Base-by-base conservation (phyloP, 352 stramenopile species). In the Pythium pectinolyticum region DNA sequence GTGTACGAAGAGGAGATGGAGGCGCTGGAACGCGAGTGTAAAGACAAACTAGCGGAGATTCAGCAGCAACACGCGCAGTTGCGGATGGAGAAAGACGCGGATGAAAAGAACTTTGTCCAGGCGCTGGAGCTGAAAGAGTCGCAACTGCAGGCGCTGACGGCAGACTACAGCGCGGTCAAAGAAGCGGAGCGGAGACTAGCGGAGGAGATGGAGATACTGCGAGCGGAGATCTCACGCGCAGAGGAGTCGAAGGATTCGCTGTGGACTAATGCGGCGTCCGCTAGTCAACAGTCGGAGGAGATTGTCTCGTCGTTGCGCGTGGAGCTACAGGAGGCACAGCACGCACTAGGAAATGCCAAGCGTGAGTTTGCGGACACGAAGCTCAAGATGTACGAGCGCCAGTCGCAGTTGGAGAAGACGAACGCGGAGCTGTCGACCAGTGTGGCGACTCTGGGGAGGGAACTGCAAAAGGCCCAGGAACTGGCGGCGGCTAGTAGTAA, bases 1-100 rank as follows among this genome's bases (percentile, higher is more conserved):
- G 74, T 89, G 28, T 90, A 73, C 46, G 82, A 94, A 59, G 78
- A 93, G 50, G 86, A 94, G 64, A 74, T 93, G 15, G 77, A 90
- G 25, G 86, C 80, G 22, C 68, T 94, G 14, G 86, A 92, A 57
- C 61, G 75, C 17, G 86, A 94, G 52, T 93, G 84, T 70, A 84
- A 74, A 24, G 66, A 74, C 34, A 90, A 90, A 56, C 74, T 94
- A 24, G 72, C 72, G 8, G 77, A 90, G 47, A 72, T 83, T 14
- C 83, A 92, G 28, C 61, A 61, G 27, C 41, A 80, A 80, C 74
- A 86, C 53, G 68, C 67, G 30, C 64, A 74, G 15, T 40, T 88
- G 34, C 79, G 75, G 10, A 72, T 82, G 48, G 80, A 89, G 37
- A 90, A 90, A 28, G 78, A 83, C 59, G 70, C 72, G 5, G 77